phyloP scores from a whole-genome alignment of 75 land plant species.

The Cupressus sempervirens region DNA sequence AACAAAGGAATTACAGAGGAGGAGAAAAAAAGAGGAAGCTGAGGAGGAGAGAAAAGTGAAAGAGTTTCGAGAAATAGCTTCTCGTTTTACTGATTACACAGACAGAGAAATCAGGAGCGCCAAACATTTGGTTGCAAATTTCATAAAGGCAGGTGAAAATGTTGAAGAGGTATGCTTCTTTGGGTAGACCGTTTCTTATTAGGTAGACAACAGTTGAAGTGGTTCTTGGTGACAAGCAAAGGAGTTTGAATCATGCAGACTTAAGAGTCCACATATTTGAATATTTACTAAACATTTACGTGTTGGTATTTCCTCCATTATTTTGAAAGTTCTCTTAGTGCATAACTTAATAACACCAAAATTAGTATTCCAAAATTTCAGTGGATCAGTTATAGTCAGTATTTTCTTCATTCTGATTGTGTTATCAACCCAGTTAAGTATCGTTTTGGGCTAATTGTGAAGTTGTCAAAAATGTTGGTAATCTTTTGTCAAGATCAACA shows the following conservation, averaged over 20 bases:
- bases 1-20: constrained; percentile 51
- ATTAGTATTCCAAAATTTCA: no score
- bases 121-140: constrained; percentile 63
- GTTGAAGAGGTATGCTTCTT: constrained; percentile 71
- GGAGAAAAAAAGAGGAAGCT: constrained; percentile 59
- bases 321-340: background rate
- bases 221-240: background rate
- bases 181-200: background rate
- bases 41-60: constrained; percentile 61
- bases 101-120: constrained; percentile 75
- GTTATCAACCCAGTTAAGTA: no score
- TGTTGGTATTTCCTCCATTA: background rate
- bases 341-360: background rate
- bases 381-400: no score
- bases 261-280: background rate
- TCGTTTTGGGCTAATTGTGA: no score
- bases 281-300: background rate
- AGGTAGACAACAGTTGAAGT: background rate
- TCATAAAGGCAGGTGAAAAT: constrained; percentile 78
- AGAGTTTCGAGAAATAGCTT: constrained; percentile 78
- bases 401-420: no score
- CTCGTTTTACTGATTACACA: constrained; percentile 63
- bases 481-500: no score
- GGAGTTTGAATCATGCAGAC: background rate
- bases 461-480: no score